Evolutionary conservation across 345 rosid genomes (phyloP).

Genomic region (Citrus sp.): DNA sequence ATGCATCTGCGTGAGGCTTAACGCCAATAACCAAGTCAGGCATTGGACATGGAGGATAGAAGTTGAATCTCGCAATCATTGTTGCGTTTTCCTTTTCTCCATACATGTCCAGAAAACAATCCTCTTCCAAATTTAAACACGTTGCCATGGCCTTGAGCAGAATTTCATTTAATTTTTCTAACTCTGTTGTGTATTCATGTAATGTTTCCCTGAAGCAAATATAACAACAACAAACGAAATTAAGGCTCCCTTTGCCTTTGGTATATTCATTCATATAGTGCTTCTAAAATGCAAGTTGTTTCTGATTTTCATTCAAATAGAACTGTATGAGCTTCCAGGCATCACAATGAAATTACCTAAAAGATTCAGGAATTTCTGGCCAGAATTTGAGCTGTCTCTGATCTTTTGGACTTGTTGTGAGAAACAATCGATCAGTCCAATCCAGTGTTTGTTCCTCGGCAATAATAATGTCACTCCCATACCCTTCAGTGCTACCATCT

Average conservation of each 20-base stretch:
- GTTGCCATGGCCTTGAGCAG: conserved; percentile 52
- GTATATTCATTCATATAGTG: no score
- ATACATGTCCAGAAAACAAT: conserved; percentile 41
- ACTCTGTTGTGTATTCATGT: conserved; percentile 32
- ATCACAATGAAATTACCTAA: conserved; percentile 33
- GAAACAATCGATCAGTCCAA: conserved; percentile 67
- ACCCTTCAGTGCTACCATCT: conserved; percentile 55
- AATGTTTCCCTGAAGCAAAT: conserved; percentile 32
- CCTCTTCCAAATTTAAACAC: conserved; percentile 45
- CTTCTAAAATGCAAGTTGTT: no score
- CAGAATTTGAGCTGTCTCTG: conserved; percentile 28
- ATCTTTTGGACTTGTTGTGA: conserved; percentile 36
- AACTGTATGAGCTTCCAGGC: not conserved
- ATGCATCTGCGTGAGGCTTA: conserved; percentile 45
- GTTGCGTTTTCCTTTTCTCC: conserved; percentile 28
- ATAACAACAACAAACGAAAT: not conserved
- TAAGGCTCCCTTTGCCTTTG: no score
- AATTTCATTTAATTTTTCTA: conserved; percentile 16
- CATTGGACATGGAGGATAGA: conserved; percentile 48
- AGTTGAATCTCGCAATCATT: conserved; percentile 50
- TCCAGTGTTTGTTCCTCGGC: conserved; percentile 49
- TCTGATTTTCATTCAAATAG: no score
- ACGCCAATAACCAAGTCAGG: not conserved
- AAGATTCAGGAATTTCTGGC: conserved; percentile 53
- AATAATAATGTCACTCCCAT: conserved; percentile 55